Conservation (phyloP, 2,329 filamentous ascomycete species). For the Xylariaceae sp. region DNA sequence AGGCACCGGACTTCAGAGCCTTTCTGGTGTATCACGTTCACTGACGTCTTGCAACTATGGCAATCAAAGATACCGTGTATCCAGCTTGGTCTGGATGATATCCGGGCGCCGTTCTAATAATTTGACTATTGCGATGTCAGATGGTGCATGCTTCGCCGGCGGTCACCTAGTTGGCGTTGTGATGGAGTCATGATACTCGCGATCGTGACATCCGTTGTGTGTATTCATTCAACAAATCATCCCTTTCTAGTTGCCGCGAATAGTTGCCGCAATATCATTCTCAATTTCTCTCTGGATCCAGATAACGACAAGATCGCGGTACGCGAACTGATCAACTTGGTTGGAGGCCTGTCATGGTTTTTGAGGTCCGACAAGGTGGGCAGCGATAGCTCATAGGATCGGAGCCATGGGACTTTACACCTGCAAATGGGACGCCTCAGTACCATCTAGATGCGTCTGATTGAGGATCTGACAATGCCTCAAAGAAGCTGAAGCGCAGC, state of each 20-base stretch:
- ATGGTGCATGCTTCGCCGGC: no score
- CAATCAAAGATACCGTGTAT: slow-evolving; percentile 32
- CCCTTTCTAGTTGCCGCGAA: no score
- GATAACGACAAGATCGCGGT: no score
- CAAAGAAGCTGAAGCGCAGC: slow-evolving; percentile 13
- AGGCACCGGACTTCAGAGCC: slow-evolving; percentile 5
- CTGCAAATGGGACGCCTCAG: background rate
- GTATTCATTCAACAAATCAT: no score
- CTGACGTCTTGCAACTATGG: slow-evolving; percentile 31
- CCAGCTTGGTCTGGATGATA: slow-evolving; percentile 33
- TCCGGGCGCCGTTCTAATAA: slow-evolving; percentile 39
- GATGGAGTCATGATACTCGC: no score
- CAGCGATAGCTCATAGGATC: slow-evolving; percentile 29
- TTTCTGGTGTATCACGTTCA: slow-evolving; percentile 3
- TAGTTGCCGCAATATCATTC: no score
- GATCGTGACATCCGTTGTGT: no score
- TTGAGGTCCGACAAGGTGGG: slow-evolving; percentile 27
- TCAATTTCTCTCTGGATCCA: no score
- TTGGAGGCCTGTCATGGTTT: slow-evolving; percentile 8
- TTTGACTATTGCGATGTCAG: no score
- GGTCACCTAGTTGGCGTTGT: no score
- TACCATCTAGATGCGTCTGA: slow-evolving; percentile 7
- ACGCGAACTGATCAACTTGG: no score
- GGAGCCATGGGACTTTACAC: no score
- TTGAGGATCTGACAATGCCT: slow-evolving; percentile 19